Base-by-base conservation (phyloP, 164 flowering plant genomes). In the Vitis rupestris region DNA sequence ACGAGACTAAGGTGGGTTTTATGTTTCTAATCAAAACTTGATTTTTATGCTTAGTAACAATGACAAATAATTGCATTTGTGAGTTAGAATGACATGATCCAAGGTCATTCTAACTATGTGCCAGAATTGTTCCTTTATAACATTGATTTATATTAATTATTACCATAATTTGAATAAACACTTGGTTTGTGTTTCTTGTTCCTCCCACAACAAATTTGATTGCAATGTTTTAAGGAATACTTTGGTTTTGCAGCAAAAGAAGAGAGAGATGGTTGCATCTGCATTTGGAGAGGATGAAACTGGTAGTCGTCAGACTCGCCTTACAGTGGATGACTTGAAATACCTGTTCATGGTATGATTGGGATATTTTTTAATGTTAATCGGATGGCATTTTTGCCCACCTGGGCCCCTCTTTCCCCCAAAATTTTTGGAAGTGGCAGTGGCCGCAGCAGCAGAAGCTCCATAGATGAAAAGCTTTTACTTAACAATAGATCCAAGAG, bases 271-370 rank as follows among this genome's bases (percentile, higher is more conserved):
- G 96, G 98, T 93, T 65, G 86, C 97, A 57, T 87, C 92, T 53
- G 97, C 96, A 70, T 93, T 93, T 78, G 98, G 98, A 61, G 98
- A 91, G 77, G 97, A 93, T 74, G 92, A 83, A 76, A 75, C 73
- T 1, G 93, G 91, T 57, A 77, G 88, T 72, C 80, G 82, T 1
- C 91, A 86, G 78, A 82, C 85, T 37, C 87, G 93, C 17, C 93
- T 93, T 55, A 90, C 97, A 4, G 92, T 86, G 52, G 97, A 91
- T 0, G 98, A 93, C 78, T 76, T 93, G 81, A 81, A 81, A 16
- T 91, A 90, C 84, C 78, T 93, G 64, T 93, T 93, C 74, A 88
- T 79, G 89, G 87, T 37, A 50, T 86, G 76, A 83, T 58, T 56
- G n/a, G 14, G 67, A 49, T 27, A 17, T 8, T 8, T 49, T 10